Evolutionary conservation across 1,284 basidiomycete species (phyloP).

Genomic region (Mycena citricolor): DNA sequence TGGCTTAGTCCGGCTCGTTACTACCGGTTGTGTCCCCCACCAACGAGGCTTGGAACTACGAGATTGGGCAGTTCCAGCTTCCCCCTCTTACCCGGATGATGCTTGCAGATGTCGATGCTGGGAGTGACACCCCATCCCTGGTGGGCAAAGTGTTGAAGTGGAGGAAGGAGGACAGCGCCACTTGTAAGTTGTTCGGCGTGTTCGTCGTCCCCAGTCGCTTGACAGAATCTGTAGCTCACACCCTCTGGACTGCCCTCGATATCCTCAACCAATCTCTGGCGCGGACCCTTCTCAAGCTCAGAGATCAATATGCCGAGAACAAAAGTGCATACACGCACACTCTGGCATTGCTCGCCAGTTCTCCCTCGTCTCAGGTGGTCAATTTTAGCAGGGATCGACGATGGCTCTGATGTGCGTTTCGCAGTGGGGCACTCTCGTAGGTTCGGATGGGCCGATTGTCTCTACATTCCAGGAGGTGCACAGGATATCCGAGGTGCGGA

Average conservation of each 20-base stretch:
- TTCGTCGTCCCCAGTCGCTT: conserved; percentile 5
- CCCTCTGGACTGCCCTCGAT: conserved; percentile 72
- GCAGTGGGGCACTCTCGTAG: too few species aligned
- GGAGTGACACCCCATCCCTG: conserved; percentile 90
- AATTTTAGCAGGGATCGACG: too few species aligned
- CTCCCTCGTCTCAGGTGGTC: conserved; percentile 64
- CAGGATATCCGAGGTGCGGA: conserved; percentile 53
- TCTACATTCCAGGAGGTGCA: conserved; percentile 58
- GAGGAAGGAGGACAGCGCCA: conserved; percentile 62
- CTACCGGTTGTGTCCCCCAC: conserved; percentile 56
- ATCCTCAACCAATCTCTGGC: conserved; percentile 60
- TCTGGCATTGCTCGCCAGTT: conserved; percentile 59
- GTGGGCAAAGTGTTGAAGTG: conserved; percentile 88
- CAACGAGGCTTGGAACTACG: conserved; percentile 68
- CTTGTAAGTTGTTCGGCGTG: conserved; percentile 46
- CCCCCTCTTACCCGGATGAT: conserved; percentile 81
- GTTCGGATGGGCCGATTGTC: too few species aligned
- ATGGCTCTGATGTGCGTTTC: too few species aligned
- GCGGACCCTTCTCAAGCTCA: conserved; percentile 49
- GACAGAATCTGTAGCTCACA: conserved; percentile 49
- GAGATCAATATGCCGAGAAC: conserved; percentile 46
- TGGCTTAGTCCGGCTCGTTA: conserved; percentile 30
- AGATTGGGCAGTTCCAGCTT: conserved; percentile 68
- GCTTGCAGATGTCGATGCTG: conserved; percentile 91
- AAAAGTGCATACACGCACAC: conserved; percentile 50